Evolutionary conservation across 441 rosid genomes (phyloP).

Genomic region (Adansonia grandidieri): DNA sequence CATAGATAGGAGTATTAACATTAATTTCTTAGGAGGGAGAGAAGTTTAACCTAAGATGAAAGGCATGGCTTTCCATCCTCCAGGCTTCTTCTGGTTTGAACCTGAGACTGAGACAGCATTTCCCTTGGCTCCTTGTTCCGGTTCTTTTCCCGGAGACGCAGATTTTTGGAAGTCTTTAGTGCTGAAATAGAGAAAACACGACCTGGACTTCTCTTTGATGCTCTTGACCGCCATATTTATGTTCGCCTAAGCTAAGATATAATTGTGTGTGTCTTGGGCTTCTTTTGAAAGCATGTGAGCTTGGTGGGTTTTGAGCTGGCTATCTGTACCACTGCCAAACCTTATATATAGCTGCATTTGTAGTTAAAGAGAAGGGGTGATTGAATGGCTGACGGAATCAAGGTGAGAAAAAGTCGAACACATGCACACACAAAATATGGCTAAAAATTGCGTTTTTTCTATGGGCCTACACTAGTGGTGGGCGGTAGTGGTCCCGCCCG

Average conservation of each 20-base stretch:
- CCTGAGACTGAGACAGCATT: constrained; percentile 1
- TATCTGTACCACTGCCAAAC: neutral
- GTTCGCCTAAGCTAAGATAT: neutral
- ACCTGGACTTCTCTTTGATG: constrained; percentile 20
- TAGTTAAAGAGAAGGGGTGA: neutral
- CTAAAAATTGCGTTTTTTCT: neutral
- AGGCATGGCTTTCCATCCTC: constrained; percentile 91
- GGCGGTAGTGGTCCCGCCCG: too few species aligned
- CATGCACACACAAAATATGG: neutral
- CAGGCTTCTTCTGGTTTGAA: constrained; percentile 45
- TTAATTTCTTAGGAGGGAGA: constrained; percentile 5
- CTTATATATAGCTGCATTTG: neutral
- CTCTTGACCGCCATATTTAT: constrained; percentile 24
- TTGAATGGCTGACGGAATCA: neutral
- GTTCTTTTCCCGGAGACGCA: constrained; percentile 17
- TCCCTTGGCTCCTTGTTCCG: constrained; percentile 23
- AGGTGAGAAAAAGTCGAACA: neutral
- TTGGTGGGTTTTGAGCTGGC: neutral
- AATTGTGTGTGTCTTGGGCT: too few species aligned
- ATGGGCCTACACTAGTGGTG: too few species aligned
- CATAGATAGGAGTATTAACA: neutral
- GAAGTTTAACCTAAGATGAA: constrained; percentile 62
- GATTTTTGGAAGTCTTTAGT: constrained; percentile 33
- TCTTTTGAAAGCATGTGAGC: neutral
- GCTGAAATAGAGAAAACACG: constrained; percentile 28